Conservation (phyloP, 2,329 filamentous ascomycete genomes). For the Metarhizium robertsii region DNA sequence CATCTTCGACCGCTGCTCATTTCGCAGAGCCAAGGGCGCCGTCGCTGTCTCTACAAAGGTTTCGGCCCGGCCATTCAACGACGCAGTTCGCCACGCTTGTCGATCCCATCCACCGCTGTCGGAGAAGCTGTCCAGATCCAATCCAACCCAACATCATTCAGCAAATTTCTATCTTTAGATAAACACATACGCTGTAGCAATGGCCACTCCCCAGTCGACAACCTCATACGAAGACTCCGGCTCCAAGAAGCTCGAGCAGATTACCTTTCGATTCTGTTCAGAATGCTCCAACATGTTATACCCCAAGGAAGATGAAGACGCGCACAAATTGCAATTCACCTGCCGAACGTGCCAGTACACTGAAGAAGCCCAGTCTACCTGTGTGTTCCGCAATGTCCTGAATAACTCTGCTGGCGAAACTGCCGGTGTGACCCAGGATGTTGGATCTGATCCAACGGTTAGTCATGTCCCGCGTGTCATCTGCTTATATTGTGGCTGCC, state of each 20-base stretch:
- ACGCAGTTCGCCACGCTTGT: neutral
- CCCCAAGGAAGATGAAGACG: slow-evolving; percentile 83
- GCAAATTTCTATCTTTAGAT: neutral
- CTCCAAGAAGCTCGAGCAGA: slow-evolving; percentile 60
- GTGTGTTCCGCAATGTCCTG: slow-evolving; percentile 92
- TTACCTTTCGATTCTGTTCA: slow-evolving; percentile 95
- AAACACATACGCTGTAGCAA: slow-evolving; percentile 16
- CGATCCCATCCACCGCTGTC: no score
- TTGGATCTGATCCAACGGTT: slow-evolving; percentile 97
- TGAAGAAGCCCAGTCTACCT: slow-evolving; percentile 76
- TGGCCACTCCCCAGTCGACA: slow-evolving; percentile 50
- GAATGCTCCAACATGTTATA: slow-evolving; percentile 99
- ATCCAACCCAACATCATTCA: neutral
- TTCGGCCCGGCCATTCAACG: neutral
- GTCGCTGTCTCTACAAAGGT: neutral
- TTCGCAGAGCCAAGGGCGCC: neutral
- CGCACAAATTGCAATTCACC: slow-evolving; percentile 82
- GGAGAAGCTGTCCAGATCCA: no score
- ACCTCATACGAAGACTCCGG: slow-evolving; percentile 30
- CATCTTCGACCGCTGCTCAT: neutral
- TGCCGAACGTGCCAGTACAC: slow-evolving; percentile 93
- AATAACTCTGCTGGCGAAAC: slow-evolving; percentile 89
- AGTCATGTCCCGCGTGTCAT: slow-evolving; percentile 45
- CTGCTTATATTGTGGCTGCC: slow-evolving; percentile 37
- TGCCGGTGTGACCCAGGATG: slow-evolving; percentile 93